Percentiles rank a stretch among this genome's conserved stretches.
These are phyloP conservation scores for Claviceps monticola DNA, from an alignment of 2,329 filamentous ascomycete species.

Conservation along the genomic window DNA sequence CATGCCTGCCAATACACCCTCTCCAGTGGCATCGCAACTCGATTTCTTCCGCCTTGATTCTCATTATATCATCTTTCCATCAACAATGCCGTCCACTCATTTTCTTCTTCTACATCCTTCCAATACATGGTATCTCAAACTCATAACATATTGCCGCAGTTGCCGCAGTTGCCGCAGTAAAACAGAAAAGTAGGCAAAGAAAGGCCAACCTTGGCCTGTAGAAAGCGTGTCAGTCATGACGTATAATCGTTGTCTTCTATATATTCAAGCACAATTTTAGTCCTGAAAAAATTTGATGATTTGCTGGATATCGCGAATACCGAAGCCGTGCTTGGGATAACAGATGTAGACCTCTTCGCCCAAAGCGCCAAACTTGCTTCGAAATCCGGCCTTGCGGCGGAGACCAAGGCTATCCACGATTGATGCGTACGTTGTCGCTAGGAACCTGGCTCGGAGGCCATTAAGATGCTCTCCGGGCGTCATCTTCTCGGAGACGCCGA, in stretches of 20 bases:
- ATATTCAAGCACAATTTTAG: conserved; percentile 13
- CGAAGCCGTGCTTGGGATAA: conserved; percentile 76
- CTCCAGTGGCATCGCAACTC: too few relatives aligned
- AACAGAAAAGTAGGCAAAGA: not conserved
- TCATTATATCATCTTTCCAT: too few relatives aligned
- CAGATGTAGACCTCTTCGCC: conserved; percentile 82
- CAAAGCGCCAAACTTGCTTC: conserved; percentile 75
- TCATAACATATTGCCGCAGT: not conserved
- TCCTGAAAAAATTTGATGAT: conserved; percentile 85
- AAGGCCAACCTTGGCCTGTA: not conserved
- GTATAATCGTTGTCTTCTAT: not conserved
- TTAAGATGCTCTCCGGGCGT: conserved; percentile 70
- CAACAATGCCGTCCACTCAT: not conserved
- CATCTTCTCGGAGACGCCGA: conserved; percentile 61
- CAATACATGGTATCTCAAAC: not conserved
- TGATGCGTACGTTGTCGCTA: conserved; percentile 71
- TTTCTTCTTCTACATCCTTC: not conserved
- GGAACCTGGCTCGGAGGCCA: conserved; percentile 65
- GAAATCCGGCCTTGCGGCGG: conserved; percentile 75
- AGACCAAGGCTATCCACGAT: conserved; percentile 71
- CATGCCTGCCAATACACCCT: too few relatives aligned
- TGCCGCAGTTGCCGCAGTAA: not conserved
- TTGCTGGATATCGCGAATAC: conserved; percentile 68
- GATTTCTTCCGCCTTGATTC: too few relatives aligned
- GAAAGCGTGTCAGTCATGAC: not conserved